Base-by-base conservation (phyloP, 495 filamentous ascomycete species). In the Mycothermus thermophilus region DNA sequence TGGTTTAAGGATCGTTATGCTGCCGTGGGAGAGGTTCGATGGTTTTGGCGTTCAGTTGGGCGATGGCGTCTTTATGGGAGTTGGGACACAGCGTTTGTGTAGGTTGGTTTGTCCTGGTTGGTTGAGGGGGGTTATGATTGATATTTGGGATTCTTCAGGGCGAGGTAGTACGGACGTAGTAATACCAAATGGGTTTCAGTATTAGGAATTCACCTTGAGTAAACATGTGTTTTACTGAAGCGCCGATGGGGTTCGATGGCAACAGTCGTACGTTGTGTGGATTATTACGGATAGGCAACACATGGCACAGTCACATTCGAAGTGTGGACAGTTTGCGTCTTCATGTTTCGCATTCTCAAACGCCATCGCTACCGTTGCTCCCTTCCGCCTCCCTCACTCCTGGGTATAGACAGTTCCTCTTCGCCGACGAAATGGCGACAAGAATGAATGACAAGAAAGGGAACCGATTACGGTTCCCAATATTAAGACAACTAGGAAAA, bases 381-480 rank as follows among this genome's bases (percentile, higher is more conserved):
- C 7, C 14, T 24, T 23, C 22, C 14, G 10, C 37, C 31, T 24
- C 14, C 25, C 24, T 32, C 14, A 7, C 10, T 24, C 14, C 11
- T 23, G 37, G 37, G 37, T 40, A 40, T 40, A 40, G 30, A 34
- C 30, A 18, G 37, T 27, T 30, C 32, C 29, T 32, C 25, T 40
- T 26, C 37, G 11, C n/a, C n/a, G n/a, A n/a, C n/a, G 18, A 30
- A 24, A 18, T 30, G 13, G 31, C 18, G 34, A 22, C 28, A 17
- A 36, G 13, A 16, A 25, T 13, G 27, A 17, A 24, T 23, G 29
- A 16, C 24, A 39, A 20, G 19, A 40, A 27, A 39, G 15, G 30
- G 37, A 19, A 12, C 8, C 2, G 3, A 20, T 8, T 13, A 12
- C 7, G 12, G 24, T 30, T 31, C 37, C 37, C 10, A 20, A 21